Conservation (phyloP, 225 moss, liverwort and hornwort species). For the Straminergon stramineum region DNA sequence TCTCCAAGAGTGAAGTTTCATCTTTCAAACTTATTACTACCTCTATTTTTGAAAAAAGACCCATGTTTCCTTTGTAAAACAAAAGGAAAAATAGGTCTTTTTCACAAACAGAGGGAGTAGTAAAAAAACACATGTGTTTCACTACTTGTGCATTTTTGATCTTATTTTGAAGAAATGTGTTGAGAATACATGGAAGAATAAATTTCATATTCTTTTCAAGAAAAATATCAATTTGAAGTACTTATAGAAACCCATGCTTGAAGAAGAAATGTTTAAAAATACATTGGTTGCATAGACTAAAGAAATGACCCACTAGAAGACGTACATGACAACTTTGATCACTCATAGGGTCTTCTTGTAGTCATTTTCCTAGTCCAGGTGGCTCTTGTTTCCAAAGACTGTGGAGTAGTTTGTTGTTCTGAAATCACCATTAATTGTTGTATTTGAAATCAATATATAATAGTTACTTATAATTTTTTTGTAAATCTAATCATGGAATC, state of each 20-base stretch:
- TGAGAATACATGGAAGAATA: no score
- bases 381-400: rapidly evolving
- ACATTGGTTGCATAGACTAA: no score
- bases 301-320: neutral
- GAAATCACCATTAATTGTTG: neutral
- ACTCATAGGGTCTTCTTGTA: rapidly evolving
- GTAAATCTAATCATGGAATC: neutral
- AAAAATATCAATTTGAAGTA: no score
- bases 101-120: no score
- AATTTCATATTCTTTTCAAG: no score
- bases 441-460: neutral
- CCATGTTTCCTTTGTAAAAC: no score
- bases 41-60: no score
- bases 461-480: neutral
- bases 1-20: neutral
- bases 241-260: no score
- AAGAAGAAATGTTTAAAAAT: no score
- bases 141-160: neutral
- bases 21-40: neutral
- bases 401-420: rapidly evolving
- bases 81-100: no score
- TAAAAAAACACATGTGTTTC: no score
- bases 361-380: neutral
- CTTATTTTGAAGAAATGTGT: no score
- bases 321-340: neutral